Percentiles rank a stretch among this genome's conserved stretches.
These are phyloP conservation scores for Pichia occidentalis DNA, from an alignment of 805 yeast species.

Conservation along the genomic window DNA sequence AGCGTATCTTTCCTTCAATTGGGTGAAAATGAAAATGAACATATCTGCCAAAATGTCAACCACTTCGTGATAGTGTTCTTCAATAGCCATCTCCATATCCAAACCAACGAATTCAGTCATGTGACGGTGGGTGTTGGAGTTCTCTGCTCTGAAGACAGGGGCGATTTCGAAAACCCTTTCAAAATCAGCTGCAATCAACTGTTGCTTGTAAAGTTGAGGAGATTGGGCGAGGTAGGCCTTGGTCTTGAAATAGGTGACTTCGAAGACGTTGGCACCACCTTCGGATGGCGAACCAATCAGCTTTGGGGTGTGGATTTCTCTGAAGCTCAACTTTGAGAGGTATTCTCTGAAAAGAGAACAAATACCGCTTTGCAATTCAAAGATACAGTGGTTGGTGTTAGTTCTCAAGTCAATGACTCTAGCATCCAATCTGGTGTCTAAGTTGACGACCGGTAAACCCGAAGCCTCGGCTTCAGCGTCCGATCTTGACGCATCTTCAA, in stretches of 20 bases:
- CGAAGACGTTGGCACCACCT: slow-evolving; percentile 97
- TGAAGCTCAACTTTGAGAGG: slow-evolving; percentile 57
- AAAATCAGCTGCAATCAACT: slow-evolving; percentile 95
- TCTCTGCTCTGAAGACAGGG: slow-evolving; percentile 98
- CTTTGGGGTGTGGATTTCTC: slow-evolving; percentile 95
- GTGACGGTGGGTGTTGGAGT: slow-evolving; percentile 98
- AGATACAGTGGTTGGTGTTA: slow-evolving; percentile 94
- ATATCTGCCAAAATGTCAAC: slow-evolving; percentile 49
- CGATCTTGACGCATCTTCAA: slow-evolving; percentile 94
- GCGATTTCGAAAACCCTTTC: slow-evolving; percentile 95
- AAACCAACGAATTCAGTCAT: slow-evolving; percentile 98
- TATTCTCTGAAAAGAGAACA: slow-evolving; percentile 86
- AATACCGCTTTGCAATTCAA: slow-evolving; percentile 88
- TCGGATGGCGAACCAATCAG: slow-evolving; percentile 92
- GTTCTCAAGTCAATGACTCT: slow-evolving; percentile 97
- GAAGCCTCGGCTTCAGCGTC: slow-evolving; percentile 91
- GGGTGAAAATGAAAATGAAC: slow-evolving; percentile 81
- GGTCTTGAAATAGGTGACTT: slow-evolving; percentile 85
- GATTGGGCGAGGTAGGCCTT: slow-evolving; percentile 95
- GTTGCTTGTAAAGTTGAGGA: slow-evolving; percentile 97
- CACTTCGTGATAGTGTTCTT: slow-evolving; percentile 96
- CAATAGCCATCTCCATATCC: slow-evolving; percentile 96
- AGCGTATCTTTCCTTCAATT: slow-evolving; percentile 72
- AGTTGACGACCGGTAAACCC: slow-evolving; percentile 87
- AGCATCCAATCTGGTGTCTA: slow-evolving; percentile 91